Base-by-base conservation (phyloP, 116 monocot genomes). In the Dioscorea cayenensis region DNA sequence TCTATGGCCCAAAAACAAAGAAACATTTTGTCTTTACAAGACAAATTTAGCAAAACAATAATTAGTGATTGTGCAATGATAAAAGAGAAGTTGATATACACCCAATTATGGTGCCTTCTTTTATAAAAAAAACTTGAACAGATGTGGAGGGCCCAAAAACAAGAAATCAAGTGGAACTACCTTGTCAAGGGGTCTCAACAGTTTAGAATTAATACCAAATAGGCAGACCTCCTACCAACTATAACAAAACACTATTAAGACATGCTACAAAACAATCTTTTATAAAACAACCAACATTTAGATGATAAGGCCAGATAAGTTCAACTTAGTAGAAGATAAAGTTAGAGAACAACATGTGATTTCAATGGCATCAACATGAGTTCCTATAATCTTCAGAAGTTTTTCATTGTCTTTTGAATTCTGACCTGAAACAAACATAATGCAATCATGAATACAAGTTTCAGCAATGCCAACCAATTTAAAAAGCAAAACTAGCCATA, bases 281-380 rank as follows among this genome's bases (percentile, higher is more conserved):
- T 19, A 59, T 4, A 59, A 5, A 20, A 59, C 55, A 18, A 59
- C 16, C 58, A 59, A 59, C 0, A 59, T 59, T 59, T 59, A 59
- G 58, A 16, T 14, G 20, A 59, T 59, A 19, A 29, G 0, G 5
- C 7, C 43, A 43, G 1, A 43, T 11, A 43, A 43, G 43, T 43
- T 43, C 58, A 59, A 27, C 23, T 62, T 10, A 62, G n/a, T 6
- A 22, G 4, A 12, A 62, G 8, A 22, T 29, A 10, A 62, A 18
- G 35, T 22, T 27, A 14, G 25, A 17, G 1, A 17, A 32, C 9
- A 16, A 18, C 89, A 72, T 89, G 91, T 91, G 78, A 96, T 96
- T 86, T 96, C 96, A 66, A 90, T 92, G 49, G 96, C 96, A 87
- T 96, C 96, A 77, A 96, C 96, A 72, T 92, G 96, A 32, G 92